phyloP scores from a whole-genome alignment of 106 monocot species.

The Dendrobium huoshanense region DNA sequence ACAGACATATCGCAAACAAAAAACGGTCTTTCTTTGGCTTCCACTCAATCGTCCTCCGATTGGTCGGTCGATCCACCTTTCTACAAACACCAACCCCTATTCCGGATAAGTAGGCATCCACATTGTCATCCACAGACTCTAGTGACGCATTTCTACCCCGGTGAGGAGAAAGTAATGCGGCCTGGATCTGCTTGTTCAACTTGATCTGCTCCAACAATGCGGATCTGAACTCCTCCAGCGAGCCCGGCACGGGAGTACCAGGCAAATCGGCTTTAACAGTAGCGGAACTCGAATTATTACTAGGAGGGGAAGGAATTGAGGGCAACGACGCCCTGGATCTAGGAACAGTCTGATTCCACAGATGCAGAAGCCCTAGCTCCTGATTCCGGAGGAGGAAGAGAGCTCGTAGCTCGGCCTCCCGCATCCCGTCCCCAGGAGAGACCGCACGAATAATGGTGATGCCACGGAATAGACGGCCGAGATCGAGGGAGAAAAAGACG shows the following conservation, averaged over 20 bases:
- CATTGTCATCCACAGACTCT: conserved; percentile 12
- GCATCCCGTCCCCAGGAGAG: conserved; percentile 34
- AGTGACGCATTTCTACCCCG: conserved; percentile 21
- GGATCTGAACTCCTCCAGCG: conserved; percentile 43
- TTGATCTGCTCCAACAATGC: conserved; percentile 64
- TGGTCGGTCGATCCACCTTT: conserved; percentile 21
- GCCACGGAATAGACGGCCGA: conserved; percentile 23
- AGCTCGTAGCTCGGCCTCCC: conserved; percentile 68
- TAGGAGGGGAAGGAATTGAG: conserved; percentile 5
- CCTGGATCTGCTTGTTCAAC: conserved; percentile 64
- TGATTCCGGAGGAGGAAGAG: conserved; percentile 70
- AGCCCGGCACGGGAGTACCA: background rate
- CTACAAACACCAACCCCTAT: conserved; percentile 32
- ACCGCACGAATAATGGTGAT: conserved; percentile 3
- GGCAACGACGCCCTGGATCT: background rate
- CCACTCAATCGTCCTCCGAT: conserved; percentile 76
- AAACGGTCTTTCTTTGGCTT: conserved; percentile 66
- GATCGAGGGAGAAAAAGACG: conserved; percentile 43
- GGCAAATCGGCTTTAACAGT: background rate
- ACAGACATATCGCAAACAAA: conserved; percentile 79
- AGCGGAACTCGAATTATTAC: conserved; percentile 12
- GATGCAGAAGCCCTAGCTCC: conserved; percentile 34
- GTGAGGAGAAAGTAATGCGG: conserved; percentile 65
- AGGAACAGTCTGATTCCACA: conserved; percentile 46
- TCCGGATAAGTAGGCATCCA: conserved; percentile 20